phyloP scores from a whole-genome alignment of 2,329 filamentous ascomycete genomes.

The Nemania sp. region DNA sequence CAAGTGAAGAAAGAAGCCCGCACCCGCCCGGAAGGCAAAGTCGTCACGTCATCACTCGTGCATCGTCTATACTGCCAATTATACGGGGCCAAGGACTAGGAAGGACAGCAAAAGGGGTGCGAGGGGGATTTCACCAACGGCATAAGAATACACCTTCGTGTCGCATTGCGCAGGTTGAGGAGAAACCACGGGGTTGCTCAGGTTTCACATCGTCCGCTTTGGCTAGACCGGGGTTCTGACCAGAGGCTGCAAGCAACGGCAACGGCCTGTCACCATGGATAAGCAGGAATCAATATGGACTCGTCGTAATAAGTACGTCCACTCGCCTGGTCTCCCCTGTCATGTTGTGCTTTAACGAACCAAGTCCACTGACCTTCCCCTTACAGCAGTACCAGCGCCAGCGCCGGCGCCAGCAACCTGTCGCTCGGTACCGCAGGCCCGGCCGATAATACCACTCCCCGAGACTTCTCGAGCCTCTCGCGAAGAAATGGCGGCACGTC shows the following conservation, averaged over 20 bases:
- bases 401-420: slow-evolving; percentile 90
- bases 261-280: slow-evolving; percentile 51
- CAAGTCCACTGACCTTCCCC: too few species aligned
- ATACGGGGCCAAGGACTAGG: too few species aligned
- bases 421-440: slow-evolving; percentile 73
- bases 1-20: too few species aligned
- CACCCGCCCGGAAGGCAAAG: too few species aligned
- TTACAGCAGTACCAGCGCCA: slow-evolving; percentile 58
- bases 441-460: slow-evolving; percentile 52
- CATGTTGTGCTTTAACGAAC: too few species aligned
- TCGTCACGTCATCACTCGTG: too few species aligned
- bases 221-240: too few species aligned
- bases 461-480: slow-evolving; percentile 52
- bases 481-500: slow-evolving; percentile 68
- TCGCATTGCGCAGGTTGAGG: slow-evolving; percentile 16
- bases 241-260: slow-evolving; percentile 18
- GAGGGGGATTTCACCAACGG: background rate
- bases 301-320: slow-evolving; percentile 77
- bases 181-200: slow-evolving; percentile 22
- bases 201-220: slow-evolving; percentile 12
- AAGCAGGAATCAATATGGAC: slow-evolving; percentile 66
- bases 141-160: slow-evolving; percentile 9
- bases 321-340: too few species aligned
- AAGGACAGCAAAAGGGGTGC: too few species aligned
- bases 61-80: too few species aligned